phyloP scores from a whole-genome alignment of 1,284 basidiomycete species.

The Puccinia novopanici region DNA sequence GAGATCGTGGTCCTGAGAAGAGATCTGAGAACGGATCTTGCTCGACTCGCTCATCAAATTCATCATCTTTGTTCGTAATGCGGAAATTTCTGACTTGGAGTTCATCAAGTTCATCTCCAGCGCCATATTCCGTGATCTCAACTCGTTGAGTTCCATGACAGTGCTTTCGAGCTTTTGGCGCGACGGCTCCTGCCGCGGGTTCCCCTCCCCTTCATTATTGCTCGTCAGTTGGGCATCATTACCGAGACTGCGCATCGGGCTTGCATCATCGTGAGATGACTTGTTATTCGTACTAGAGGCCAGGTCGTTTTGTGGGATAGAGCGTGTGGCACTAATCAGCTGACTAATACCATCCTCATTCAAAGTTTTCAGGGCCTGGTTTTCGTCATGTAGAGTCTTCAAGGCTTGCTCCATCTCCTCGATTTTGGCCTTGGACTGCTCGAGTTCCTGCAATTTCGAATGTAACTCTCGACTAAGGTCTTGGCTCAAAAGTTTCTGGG shows the following conservation, averaged over 20 bases:
- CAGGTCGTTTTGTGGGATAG: neutral
- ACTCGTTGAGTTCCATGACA: slow-evolving; percentile 68
- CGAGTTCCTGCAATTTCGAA: slow-evolving; percentile 70
- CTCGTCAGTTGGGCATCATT: neutral
- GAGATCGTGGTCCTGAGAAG: slow-evolving; percentile 71
- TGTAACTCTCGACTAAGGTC: slow-evolving; percentile 79
- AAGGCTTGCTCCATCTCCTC: slow-evolving; percentile 61
- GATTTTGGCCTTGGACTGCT: slow-evolving; percentile 64
- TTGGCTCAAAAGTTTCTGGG: slow-evolving; percentile 72
- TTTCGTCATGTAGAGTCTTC: slow-evolving; percentile 5
- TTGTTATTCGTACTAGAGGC: neutral
- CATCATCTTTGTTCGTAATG: slow-evolving; percentile 75
- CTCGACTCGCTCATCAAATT: slow-evolving; percentile 72
- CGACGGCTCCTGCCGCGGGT: slow-evolving; percentile 1
- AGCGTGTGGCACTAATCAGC: slow-evolving; percentile 10
- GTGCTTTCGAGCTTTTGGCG: slow-evolving; percentile 52
- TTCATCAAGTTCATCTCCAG: slow-evolving; percentile 71
- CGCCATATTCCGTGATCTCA: slow-evolving; percentile 67
- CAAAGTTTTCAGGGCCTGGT: slow-evolving; percentile 14
- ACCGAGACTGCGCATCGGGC: neutral
- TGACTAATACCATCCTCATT: slow-evolving; percentile 32
- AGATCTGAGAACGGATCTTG: slow-evolving; percentile 66
- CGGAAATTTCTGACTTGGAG: slow-evolving; percentile 75
- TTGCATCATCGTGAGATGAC: neutral
- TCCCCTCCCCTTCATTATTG: too few relatives aligned